phyloP scores from a whole-genome alignment of 768 basidiomycete species.

The Dictyophora rubrovolvata region DNA sequence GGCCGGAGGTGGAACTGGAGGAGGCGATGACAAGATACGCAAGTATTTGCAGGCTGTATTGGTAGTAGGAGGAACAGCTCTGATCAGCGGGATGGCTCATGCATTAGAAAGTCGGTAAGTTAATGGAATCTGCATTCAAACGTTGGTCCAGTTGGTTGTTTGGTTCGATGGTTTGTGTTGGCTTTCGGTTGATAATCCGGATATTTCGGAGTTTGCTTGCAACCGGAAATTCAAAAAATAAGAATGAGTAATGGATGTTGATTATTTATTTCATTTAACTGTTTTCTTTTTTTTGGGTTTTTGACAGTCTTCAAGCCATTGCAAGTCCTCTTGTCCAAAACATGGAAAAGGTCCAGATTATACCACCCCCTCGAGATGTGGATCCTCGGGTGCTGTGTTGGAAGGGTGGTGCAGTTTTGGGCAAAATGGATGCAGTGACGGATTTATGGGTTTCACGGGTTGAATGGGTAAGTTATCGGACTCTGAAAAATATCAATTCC shows the following conservation, averaged over 20 bases:
- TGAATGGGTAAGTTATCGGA: constrained; percentile 67
- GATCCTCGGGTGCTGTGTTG: constrained; percentile 85
- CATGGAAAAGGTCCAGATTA: constrained; percentile 84
- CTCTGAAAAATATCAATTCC: neutral
- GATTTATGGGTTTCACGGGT: constrained; percentile 82
- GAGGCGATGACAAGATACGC: constrained; percentile 76
- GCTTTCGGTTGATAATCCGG: too few relatives aligned
- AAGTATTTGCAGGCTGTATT: constrained; percentile 84
- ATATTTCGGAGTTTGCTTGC: too few relatives aligned
- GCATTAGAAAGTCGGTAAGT: constrained; percentile 79
- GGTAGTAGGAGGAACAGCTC: constrained; percentile 76
- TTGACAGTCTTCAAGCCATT: constrained; percentile 54
- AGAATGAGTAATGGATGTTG: too few relatives aligned
- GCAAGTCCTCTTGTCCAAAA: constrained; percentile 71
- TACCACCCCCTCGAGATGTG: constrained; percentile 89
- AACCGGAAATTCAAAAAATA: too few relatives aligned
- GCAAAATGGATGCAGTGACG: constrained; percentile 80
- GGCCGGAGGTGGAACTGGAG: constrained; percentile 32
- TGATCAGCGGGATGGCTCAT: constrained; percentile 73
- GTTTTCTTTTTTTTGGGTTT: constrained; percentile 9
- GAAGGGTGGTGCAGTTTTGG: constrained; percentile 90
- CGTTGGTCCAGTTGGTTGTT: too few relatives aligned
- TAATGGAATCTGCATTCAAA: neutral
- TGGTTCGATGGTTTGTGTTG: too few relatives aligned
- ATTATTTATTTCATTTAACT: constrained; percentile 1